Conservation (phyloP, 2,329 filamentous ascomycete species). For the Pezicula rhizophila region DNA sequence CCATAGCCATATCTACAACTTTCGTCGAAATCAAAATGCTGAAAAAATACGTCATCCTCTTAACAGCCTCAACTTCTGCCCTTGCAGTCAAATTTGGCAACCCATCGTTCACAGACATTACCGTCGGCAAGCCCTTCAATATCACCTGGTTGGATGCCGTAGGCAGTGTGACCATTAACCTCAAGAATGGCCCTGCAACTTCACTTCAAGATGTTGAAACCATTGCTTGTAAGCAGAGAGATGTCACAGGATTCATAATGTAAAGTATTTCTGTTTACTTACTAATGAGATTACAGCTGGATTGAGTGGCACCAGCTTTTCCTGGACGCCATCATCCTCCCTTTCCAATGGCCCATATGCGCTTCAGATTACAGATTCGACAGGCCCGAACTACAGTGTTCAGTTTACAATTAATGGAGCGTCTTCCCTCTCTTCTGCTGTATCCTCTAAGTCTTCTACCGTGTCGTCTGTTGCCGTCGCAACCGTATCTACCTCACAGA, state of each 20-base stretch:
- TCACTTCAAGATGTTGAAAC: slow-evolving; percentile 7
- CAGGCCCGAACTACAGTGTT: slow-evolving; percentile 5
- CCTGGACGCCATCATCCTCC: slow-evolving; percentile 5
- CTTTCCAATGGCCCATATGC: slow-evolving; percentile 5
- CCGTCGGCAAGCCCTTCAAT: slow-evolving; percentile 6
- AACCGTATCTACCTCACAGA: background rate
- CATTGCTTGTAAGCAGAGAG: slow-evolving; percentile 9
- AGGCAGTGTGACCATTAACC: slow-evolving; percentile 7
- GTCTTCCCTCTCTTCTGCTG: background rate
- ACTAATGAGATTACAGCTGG: slow-evolving; percentile 3
- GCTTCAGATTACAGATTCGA: slow-evolving; percentile 8
- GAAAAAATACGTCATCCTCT: slow-evolving; percentile 4
- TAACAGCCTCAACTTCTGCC: background rate
- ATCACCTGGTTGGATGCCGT: slow-evolving; percentile 8
- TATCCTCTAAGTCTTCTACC: background rate
- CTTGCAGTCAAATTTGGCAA: slow-evolving; percentile 8
- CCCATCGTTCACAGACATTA: slow-evolving; percentile 6
- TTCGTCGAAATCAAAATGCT: slow-evolving; percentile 6
- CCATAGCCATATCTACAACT: background rate
- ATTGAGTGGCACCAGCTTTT: slow-evolving; percentile 7
- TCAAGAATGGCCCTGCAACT: slow-evolving; percentile 8
- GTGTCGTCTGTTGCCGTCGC: background rate
- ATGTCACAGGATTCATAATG: background rate
- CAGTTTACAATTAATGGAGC: slow-evolving; percentile 5
- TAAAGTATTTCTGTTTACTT: background rate